Evolutionary conservation across 169 alveolate species (phyloP), one percentile per base, ranked within the genome.

Genomic region (Plasmodium adleri): DNA sequence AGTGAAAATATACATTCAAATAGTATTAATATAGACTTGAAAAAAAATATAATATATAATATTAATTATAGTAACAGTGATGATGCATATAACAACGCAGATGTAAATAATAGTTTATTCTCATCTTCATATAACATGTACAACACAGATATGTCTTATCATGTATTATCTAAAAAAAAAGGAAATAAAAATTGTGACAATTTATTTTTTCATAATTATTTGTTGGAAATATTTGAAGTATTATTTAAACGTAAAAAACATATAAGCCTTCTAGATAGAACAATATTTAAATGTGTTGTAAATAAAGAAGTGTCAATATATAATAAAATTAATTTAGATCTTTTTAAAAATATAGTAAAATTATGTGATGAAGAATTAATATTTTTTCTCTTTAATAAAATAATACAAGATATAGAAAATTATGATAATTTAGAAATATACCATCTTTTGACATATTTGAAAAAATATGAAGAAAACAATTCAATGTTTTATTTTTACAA

Each of bases 221-320:
- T 71, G 26, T 50, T 49, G 20, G 28, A 71, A 22, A 52, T 78
- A 24, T 78, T 45, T 59, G 70, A 78, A 10, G 60, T 64, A 5
- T 47, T 78, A 17, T 78, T 64, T 70, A 78, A 78, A 60, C 52
- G 39, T 32, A 78, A 78, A 70, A 78, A 78, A 17, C 49, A 64
- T 58, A 68, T 78, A 43, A 49, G 72, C n/a, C 76, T 64, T 63
- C n/a, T 47, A 2, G 89, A 78, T 59, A 64, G 68, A 45, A 26
- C 71, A 15, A 24, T 78, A 24, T 59, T 78, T 45, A 63, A 66
- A 67, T 28, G 32, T 45, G 63, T 66, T 24, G 47, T 78, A n/a
- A 66, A 66, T 45, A 52, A 45, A 12, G 80, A 78, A 32, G 12
- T 78, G 39, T 10, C 8, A 32, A 78, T 50, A 10, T 49, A 52